phyloP scores from a whole-genome alignment of 164 flowering plant species.

The Macadamia tetraphylla region DNA sequence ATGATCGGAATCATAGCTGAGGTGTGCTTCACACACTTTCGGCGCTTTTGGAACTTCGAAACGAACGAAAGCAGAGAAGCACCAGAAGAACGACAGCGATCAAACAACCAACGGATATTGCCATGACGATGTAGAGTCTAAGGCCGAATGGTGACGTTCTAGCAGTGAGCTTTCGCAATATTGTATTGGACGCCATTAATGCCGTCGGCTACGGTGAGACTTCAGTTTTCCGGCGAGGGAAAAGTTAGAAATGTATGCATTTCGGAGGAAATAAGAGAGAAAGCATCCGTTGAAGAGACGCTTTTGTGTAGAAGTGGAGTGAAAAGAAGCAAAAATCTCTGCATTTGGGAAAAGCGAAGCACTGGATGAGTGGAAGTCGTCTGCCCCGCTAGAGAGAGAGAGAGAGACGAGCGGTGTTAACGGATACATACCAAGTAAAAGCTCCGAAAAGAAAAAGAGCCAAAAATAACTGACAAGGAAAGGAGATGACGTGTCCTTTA shows the following conservation, averaged over 20 bases:
- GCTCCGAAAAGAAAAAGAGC: not conserved
- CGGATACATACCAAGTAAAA: slow-evolving; percentile 8
- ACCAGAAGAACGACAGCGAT: slow-evolving; percentile 19
- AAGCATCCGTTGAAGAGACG: not conserved
- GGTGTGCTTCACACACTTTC: slow-evolving; percentile 36
- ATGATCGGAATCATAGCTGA: slow-evolving; percentile 46
- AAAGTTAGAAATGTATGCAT: not conserved
- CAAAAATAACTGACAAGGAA: not conserved
- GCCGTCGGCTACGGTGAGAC: not conserved
- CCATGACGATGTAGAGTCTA: slow-evolving; percentile 39
- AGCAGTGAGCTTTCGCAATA: slow-evolving; percentile 14
- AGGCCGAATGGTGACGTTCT: slow-evolving; percentile 38
- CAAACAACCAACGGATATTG: slow-evolving; percentile 15
- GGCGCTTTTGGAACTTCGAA: slow-evolving; percentile 32
- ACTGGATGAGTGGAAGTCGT: not conserved
- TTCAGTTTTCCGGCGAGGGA: not conserved
- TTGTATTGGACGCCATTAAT: slow-evolving; percentile 5
- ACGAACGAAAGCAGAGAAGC: slow-evolving; percentile 28
- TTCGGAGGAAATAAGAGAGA: not conserved
- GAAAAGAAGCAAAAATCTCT: not conserved
- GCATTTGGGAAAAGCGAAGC: slow-evolving; percentile 9
- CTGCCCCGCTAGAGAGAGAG: not conserved
- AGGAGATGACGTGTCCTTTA: slow-evolving; percentile 1
- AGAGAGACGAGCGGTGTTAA: slow-evolving; percentile 1
- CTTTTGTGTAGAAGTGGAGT: not conserved